phyloP scores from a whole-genome alignment of 148 eudicot genomes.

The Camellia sinensis region DNA sequence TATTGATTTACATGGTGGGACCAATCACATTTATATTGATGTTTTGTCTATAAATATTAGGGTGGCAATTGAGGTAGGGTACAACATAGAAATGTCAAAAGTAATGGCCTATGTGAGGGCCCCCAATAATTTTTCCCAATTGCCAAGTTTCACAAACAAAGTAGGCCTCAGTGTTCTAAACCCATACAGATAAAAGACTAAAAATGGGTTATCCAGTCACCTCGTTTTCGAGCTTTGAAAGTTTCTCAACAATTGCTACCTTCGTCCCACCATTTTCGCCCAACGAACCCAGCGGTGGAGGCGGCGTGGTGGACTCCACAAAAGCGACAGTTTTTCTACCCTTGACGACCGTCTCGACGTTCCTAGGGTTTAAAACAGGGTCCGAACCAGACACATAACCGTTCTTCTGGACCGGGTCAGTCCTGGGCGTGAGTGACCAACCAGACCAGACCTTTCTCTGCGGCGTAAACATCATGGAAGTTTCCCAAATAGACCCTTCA shows the following conservation, averaged over 20 bases:
- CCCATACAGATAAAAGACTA: background rate
- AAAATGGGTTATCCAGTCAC: conserved; percentile 26
- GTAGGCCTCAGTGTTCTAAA: no score
- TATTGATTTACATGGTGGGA: no score
- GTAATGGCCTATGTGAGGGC: no score
- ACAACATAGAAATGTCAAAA: no score
- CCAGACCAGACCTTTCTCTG: conserved; percentile 65
- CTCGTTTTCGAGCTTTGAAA: conserved; percentile 74
- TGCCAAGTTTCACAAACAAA: background rate
- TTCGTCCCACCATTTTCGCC: conserved; percentile 24
- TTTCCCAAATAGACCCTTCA: background rate
- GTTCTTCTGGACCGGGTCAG: conserved; percentile 22
- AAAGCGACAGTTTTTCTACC: conserved; percentile 34
- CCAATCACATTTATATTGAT: no score
- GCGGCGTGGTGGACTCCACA: conserved; percentile 23
- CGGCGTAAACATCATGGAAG: conserved; percentile 64
- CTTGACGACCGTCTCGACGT: conserved; percentile 36
- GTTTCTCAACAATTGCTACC: conserved; percentile 31
- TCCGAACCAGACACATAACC: conserved; percentile 28
- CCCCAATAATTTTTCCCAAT: no score
- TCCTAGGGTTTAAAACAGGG: conserved; percentile 36
- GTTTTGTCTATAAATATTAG: no score
- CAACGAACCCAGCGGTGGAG: conserved; percentile 3
- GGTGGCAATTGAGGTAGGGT: no score
- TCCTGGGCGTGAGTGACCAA: conserved; percentile 59